A percentile compares a stretch with the other conserved stretches of the same genome.
phyloP scores from a whole-genome alignment of 805 yeast species.

The Ogataea methanolica region DNA sequence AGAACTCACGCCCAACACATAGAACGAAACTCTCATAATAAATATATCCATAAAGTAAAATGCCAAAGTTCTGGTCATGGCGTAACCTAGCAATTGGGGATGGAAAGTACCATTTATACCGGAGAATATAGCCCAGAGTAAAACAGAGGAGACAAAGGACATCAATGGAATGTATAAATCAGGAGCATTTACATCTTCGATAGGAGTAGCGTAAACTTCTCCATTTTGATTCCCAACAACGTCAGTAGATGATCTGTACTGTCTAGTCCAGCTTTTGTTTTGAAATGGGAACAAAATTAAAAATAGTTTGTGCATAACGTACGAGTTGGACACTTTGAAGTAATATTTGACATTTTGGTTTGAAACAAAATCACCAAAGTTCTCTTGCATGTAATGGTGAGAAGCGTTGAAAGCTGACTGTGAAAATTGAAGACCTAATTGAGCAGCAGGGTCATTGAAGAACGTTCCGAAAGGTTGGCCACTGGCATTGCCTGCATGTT shows the following conservation, averaged over 20 bases:
- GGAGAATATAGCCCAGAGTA: conserved; percentile 76
- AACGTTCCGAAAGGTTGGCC: conserved; percentile 34
- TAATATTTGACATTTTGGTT: conserved; percentile 69
- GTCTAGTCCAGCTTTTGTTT: conserved; percentile 78
- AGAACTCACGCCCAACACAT: conserved; percentile 65
- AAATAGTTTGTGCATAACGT: conserved; percentile 69
- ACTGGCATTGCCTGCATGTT: conserved; percentile 1
- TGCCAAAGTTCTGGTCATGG: conserved; percentile 82
- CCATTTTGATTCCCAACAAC: conserved; percentile 28
- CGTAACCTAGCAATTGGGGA: conserved; percentile 85
- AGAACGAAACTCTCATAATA: conserved; percentile 76
- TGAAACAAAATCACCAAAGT: conserved; percentile 49
- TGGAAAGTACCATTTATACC: conserved; percentile 89
- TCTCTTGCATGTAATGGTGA: conserved; percentile 72
- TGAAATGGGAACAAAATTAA: conserved; percentile 82
- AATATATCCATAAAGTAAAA: conserved; percentile 72
- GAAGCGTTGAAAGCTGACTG: conserved; percentile 80
- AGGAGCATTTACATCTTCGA: conserved; percentile 89
- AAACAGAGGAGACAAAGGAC: conserved; percentile 84
- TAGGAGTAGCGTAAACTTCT: conserved; percentile 63
- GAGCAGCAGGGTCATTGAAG: conserved; percentile 73
- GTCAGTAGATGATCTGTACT: conserved; percentile 32
- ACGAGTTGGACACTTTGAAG: conserved; percentile 86
- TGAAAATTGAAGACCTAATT: conserved; percentile 85
- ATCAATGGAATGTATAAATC: conserved; percentile 93